Evolutionary conservation across 1,284 basidiomycete genomes (phyloP).

Genomic region (Melampsora allii-populina): DNA sequence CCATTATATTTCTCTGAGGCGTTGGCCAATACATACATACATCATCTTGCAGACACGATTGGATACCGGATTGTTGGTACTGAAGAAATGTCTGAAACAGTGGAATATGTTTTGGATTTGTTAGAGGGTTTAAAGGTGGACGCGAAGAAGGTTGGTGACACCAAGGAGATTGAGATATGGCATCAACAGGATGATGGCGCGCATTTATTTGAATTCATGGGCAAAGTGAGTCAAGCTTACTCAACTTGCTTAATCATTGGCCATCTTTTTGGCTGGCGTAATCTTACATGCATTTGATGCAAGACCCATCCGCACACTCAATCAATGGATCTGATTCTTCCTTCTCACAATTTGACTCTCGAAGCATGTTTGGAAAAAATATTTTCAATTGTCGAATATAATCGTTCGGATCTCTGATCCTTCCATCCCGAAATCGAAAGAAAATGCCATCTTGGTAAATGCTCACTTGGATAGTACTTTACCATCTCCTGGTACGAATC

Average conservation of each 20-base stretch:
- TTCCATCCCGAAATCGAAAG: constrained; percentile 63
- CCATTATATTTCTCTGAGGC: constrained; percentile 36
- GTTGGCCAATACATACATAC: constrained; percentile 43
- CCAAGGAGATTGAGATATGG: constrained; percentile 78
- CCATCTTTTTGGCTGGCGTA: background rate
- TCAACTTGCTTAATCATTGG: background rate
- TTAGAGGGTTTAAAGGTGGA: constrained; percentile 59
- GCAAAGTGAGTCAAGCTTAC: constrained; percentile 46
- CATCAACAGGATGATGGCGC: constrained; percentile 77
- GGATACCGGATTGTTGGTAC: constrained; percentile 93
- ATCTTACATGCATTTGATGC: constrained; percentile 58
- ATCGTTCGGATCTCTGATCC: constrained; percentile 82
- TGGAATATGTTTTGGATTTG: constrained; percentile 70
- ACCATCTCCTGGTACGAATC: constrained; percentile 55
- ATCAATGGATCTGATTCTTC: background rate
- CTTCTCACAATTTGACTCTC: constrained; percentile 48
- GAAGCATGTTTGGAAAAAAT: constrained; percentile 83
- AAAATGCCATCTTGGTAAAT: constrained; percentile 81
- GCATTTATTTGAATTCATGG: constrained; percentile 64
- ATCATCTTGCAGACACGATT: constrained; percentile 62
- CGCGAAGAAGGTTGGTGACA: constrained; percentile 55
- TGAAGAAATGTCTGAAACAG: constrained; percentile 76
- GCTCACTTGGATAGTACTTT: constrained; percentile 74
- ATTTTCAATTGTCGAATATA: constrained; percentile 81
- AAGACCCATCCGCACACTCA: constrained; percentile 68